Base-by-base conservation (phyloP, 495 filamentous ascomycete species). In the Penicillium parvum region DNA sequence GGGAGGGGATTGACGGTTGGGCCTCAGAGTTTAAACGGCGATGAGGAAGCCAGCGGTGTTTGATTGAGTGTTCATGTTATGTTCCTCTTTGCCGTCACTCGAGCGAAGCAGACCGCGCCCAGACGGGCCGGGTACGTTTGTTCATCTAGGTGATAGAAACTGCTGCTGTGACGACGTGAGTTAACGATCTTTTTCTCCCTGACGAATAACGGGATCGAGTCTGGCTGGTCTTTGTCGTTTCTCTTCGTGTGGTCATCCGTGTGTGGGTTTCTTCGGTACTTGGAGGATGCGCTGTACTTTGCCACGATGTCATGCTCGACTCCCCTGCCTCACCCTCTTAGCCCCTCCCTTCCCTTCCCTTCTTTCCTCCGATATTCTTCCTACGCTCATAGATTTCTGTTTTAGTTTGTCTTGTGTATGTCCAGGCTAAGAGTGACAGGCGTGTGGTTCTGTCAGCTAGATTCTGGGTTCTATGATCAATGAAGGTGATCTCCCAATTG, bases 1-100 rank as follows among this genome's bases (percentile, higher is more conserved):
- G 94, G 4, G 90, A 96, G 41, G 92, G 90, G 7, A 97, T 98
- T 58, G 92, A 96, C 32, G 92, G 92, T 9, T 98, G 92, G 92
- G 84, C 90, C 2, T 74, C 71, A 17, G 92, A 97, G 71, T 78
- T 95, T 3, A 91, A 91, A 75, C 88, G 88, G 71, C 77, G 85
- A 65, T 89, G 53, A 65, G 4, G 21, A 35, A 11, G 29, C 34
- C 22, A 33, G 15, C 7, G 37, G 16, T 19, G 38, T 25, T 38
- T 19, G 21, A 37, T 10, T 20, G 36, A 32, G 38, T 38, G 43
- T 46, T 50, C 30, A 43, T 57, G 19, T 15, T 16, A 15, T 37
- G 27, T 28, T 7, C 25, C 21, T 22, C 25, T 20, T 14, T 22
- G 14, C 3, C 18, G 17, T 30, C 8, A 15, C 28, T 14, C 28